phyloP scores from a whole-genome alignment of 306 rosid genomes.

The Cucumis sativus region DNA sequence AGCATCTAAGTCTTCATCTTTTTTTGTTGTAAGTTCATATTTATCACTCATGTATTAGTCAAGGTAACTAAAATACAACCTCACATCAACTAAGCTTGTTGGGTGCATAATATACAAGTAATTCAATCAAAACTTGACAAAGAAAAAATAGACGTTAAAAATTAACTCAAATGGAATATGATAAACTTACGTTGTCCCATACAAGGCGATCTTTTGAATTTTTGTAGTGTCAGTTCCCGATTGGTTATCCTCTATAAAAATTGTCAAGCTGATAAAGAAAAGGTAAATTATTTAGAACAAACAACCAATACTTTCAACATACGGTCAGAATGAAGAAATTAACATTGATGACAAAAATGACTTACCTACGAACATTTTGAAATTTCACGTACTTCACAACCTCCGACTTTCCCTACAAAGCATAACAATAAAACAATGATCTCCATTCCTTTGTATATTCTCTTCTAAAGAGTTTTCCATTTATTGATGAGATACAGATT shows the following conservation, averaged over 20 bases:
- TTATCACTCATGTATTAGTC: neutral
- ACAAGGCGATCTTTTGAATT: conserved; percentile 70
- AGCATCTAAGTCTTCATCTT: neutral
- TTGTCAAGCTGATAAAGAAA: conserved; percentile 51
- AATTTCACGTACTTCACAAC: conserved; percentile 79
- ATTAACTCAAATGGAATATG: neutral
- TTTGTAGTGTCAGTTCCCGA: conserved; percentile 60
- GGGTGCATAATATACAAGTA: neutral
- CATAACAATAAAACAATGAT: conserved; percentile 4
- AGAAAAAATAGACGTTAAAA: neutral
- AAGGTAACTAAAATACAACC: neutral
- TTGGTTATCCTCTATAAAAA: conserved; percentile 91
- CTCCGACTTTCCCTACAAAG: conserved; percentile 67
- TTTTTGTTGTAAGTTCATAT: neutral
- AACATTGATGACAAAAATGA: conserved; percentile 5
- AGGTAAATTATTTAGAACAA: conserved; percentile 14
- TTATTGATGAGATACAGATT: neutral
- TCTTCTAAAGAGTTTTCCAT: neutral
- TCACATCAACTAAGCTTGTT: neutral
- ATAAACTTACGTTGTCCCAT: conserved; percentile 78
- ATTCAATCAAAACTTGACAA: neutral
- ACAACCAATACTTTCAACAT: conserved; percentile 4
- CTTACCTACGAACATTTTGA: conserved; percentile 93
- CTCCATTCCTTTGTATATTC: neutral
- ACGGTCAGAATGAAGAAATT: neutral